Evolutionary conservation across 2,329 filamentous ascomycete species (phyloP), one percentile per base, ranked within the genome.

Genomic region (Beauveria pseudobassiana): DNA sequence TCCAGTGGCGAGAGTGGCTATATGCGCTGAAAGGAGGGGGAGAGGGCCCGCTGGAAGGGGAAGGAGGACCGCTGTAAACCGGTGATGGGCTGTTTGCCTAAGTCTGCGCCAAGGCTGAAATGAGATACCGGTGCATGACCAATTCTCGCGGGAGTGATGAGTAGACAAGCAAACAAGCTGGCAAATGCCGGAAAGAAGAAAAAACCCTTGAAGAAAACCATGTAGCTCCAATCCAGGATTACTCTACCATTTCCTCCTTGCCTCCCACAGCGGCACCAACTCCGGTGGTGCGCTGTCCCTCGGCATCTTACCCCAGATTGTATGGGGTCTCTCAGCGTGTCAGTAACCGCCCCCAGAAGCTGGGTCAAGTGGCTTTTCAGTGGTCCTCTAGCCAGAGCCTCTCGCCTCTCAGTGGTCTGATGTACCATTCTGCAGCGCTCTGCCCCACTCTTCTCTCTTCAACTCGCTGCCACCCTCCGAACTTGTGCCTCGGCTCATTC

Each of bases 401-500:
- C 34, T 38, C 34, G 34, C 34, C 34, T 38, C 45, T 55, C 9
- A 28, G 38, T 55, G 52, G 40, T 18, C 34, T 53, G 34, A 38
- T 24, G 50, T 9, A 40, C 34, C 34, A 12, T 42, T 43, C 16
- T 43, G 9, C 51, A 43, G 34, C 34, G 22, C 40, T 30, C 12
- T 1, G 43, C 28, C 43, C 42, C 43, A 57, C 54, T 38, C 1
- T 22, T n/a, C 28, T 24, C 43, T 38, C n/a, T 49, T 12, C 3
- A 10, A 6, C 22, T 28, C 22, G 34, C 28, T 57, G 20, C 57
- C 48, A 38, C 22, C 22, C 16, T 30, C 48, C 48, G 49, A 59
- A 49, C 57, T 34, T 42, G 57, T 61, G 52, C 56, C 59, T 63
- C 64, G 63, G 62, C 59, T 63, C 62, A 50, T 56, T 55, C 22